A percentile compares a stretch with the other conserved stretches of the same genome.
phyloP scores from a whole-genome alignment of 2,329 filamentous ascomycete species.

The Chaetoscypha palmicola region DNA sequence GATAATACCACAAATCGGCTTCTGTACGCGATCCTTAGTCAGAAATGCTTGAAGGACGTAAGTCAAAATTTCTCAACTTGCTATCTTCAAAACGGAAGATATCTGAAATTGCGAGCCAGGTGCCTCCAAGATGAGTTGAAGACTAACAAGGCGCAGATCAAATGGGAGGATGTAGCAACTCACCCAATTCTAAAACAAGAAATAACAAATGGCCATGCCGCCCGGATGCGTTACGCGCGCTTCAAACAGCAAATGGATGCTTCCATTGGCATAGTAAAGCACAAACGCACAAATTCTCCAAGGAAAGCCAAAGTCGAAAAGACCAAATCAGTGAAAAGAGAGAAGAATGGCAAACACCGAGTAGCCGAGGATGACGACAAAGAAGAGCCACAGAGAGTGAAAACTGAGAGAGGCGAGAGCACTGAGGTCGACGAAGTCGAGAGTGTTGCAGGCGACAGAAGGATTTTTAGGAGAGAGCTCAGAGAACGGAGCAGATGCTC shows the following conservation, averaged over 20 bases:
- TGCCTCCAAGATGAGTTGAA: neutral
- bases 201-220: conserved; percentile 50
- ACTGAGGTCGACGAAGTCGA: neutral
- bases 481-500: neutral
- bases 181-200: conserved; percentile 33
- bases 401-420: neutral
- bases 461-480: neutral
- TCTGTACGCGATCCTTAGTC: conserved; percentile 48
- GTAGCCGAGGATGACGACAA: neutral
- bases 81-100: too few relatives aligned
- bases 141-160: conserved; percentile 34
- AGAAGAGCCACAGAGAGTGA: neutral
- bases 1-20: conserved; percentile 44
- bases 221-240: conserved; percentile 49
- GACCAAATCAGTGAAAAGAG: conserved; percentile 7
- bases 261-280: conserved; percentile 19
- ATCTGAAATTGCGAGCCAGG: too few relatives aligned
- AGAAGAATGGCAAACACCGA: neutral
- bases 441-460: neutral
- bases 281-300: conserved; percentile 11
- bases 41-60: conserved; percentile 46
- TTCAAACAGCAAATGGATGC: conserved; percentile 48
- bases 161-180: conserved; percentile 45
- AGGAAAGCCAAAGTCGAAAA: conserved; percentile 21
- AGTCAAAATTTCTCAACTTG: too few relatives aligned